phyloP scores from a whole-genome alignment of 306 rosid species.

The Rosa chinensis region DNA sequence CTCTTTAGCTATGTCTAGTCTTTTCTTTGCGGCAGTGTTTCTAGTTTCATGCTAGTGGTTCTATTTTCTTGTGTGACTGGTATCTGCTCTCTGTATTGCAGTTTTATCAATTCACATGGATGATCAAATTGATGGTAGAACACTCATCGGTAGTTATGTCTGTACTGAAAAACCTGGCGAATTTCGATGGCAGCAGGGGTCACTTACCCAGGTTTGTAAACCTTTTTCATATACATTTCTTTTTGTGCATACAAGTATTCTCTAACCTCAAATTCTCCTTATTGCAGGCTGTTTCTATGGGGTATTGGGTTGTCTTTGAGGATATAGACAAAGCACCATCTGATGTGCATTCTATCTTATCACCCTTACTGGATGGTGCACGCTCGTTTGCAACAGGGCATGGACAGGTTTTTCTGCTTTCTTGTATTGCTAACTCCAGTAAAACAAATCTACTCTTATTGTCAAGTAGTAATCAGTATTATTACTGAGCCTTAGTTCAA shows the following conservation, averaged over 20 bases:
- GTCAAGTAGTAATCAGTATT: neutral
- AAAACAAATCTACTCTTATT: neutral
- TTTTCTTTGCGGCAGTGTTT: neutral
- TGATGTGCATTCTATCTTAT: constrained; percentile 73
- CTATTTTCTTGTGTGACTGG: neutral
- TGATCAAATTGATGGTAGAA: constrained; percentile 88
- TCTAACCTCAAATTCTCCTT: constrained; percentile 1
- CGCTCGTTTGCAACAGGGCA: constrained; percentile 62
- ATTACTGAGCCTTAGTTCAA: neutral
- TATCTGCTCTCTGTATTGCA: constrained; percentile 34
- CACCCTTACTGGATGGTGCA: constrained; percentile 75
- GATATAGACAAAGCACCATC: constrained; percentile 88
- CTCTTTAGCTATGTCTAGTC: neutral
- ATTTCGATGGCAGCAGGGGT: constrained; percentile 96
- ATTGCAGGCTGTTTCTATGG: constrained; percentile 77
- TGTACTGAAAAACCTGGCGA: constrained; percentile 90
- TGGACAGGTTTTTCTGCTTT: constrained; percentile 59
- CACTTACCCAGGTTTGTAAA: constrained; percentile 84
- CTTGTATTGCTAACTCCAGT: neutral
- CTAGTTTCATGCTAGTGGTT: neutral
- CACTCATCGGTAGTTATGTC: constrained; percentile 76
- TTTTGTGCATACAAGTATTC: neutral
- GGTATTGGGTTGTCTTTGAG: constrained; percentile 94
- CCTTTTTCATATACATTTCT: neutral
- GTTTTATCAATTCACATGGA: constrained; percentile 91